Evolutionary conservation across 352 stramenopile genomes (phyloP).

Genomic region (Nothophytophthora sp.): DNA sequence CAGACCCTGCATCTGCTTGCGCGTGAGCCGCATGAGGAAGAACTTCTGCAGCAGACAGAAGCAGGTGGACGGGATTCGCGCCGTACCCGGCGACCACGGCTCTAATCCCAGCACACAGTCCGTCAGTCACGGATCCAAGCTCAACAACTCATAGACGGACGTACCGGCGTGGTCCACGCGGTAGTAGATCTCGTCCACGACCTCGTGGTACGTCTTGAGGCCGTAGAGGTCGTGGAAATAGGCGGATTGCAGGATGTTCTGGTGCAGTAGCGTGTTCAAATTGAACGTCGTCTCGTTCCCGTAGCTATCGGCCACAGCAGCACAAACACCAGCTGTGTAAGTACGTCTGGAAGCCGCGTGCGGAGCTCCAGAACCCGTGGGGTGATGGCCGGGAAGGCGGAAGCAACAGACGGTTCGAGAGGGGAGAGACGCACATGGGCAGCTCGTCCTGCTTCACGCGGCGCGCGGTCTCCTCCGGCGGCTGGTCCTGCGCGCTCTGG

Average conservation of each 20-base stretch:
- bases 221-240: conserved; percentile 97
- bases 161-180: conserved; percentile 79
- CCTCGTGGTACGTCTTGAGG: conserved; percentile 95
- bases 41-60: conserved; percentile 98
- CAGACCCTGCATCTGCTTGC: conserved; percentile 96
- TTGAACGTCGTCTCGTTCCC: conserved; percentile 95
- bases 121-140: not conserved
- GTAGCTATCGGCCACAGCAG: conserved; percentile 42
- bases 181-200: conserved; percentile 95
- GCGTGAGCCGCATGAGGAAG: conserved; percentile 95
- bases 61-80: conserved; percentile 91
- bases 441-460: conserved; percentile 82
- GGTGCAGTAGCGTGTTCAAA: conserved; percentile 95
- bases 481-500: conserved; percentile 27
- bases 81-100: conserved; percentile 91
- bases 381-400: not conserved
- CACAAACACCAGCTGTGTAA: conserved; percentile 1
- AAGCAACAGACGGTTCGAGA: not conserved
- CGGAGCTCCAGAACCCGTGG: not conserved
- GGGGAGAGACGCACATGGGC: conserved; percentile 55
- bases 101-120: conserved; percentile 51
- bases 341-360: conserved; percentile 1
- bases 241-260: conserved; percentile 94
- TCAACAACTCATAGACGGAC: not conserved
- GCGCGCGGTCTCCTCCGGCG: conserved; percentile 47